A percentile compares a stretch with the other conserved stretches of the same genome.
phyloP scores from a whole-genome alignment of 1,139 yeast genomes.

The Yamadazyma triangularis region DNA sequence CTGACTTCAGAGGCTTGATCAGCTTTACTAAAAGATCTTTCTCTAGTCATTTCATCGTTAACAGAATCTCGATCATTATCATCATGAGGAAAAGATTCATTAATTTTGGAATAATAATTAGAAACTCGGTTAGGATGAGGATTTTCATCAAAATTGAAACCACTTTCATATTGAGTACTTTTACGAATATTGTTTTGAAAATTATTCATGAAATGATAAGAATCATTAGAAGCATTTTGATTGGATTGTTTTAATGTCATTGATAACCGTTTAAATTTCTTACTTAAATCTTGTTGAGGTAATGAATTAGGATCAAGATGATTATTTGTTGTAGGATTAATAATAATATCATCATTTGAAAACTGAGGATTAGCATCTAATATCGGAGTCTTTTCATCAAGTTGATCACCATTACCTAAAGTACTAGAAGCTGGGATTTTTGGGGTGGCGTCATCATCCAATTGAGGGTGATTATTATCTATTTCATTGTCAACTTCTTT shows the following conservation, averaged over 20 bases:
- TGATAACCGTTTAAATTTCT: conserved; percentile 38
- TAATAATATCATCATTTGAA: conserved; percentile 1
- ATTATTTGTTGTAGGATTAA: conserved; percentile 1
- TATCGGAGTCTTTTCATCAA: conserved; percentile 30
- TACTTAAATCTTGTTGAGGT: conserved; percentile 34
- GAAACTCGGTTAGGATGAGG: conserved; percentile 16
- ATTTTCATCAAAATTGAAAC: background rate
- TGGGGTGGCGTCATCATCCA: conserved; percentile 33
- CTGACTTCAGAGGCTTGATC: conserved; percentile 18
- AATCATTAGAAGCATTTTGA: conserved; percentile 32
- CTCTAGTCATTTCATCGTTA: conserved; percentile 9
- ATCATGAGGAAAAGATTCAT: conserved; percentile 5
- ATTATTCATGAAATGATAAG: conserved; percentile 36
- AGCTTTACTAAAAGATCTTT: conserved; percentile 4
- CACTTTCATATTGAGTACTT: conserved; percentile 4
- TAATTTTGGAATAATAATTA: conserved; percentile 31
- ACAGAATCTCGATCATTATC: conserved; percentile 12
- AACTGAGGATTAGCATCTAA: conserved; percentile 13
- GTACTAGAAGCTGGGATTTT: conserved; percentile 13
- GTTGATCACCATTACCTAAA: conserved; percentile 8
- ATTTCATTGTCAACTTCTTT: conserved; percentile 2
- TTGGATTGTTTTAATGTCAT: conserved; percentile 31
- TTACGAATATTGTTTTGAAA: conserved; percentile 34
- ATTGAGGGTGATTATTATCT: no score
- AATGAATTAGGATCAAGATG: conserved; percentile 12